phyloP scores from a whole-genome alignment of 192 early-diverging fungal species.

The Entomortierella parvispora region DNA sequence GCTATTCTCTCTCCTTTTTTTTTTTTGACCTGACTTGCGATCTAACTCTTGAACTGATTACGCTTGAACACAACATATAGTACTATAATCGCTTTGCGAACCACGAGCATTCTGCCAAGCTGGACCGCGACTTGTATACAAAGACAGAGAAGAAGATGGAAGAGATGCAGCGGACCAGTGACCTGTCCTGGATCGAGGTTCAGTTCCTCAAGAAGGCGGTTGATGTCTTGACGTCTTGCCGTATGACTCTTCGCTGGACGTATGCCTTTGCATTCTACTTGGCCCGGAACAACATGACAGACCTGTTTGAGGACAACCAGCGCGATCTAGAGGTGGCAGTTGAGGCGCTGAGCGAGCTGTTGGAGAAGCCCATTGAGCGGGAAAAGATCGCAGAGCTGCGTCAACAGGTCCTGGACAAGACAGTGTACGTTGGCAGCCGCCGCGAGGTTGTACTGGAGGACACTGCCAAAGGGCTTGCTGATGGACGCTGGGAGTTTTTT shows the following conservation, averaged over 20 bases:
- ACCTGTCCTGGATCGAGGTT: constrained; percentile 98
- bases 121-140: constrained; percentile 81
- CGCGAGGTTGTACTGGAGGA: constrained; percentile 91
- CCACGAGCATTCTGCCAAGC: constrained; percentile 93
- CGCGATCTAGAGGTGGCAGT: constrained; percentile 98
- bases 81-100: constrained; percentile 98
- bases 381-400: constrained; percentile 82
- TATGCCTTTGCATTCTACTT: constrained; percentile 98
- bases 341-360: constrained; percentile 89
- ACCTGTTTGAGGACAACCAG: constrained; percentile 98
- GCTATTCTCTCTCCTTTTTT: not conserved
- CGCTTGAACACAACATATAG: constrained; percentile 49
- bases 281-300: constrained; percentile 83
- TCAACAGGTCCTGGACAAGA: constrained; percentile 93
- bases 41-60: not conserved
- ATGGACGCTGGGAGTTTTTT: constrained; percentile 84
- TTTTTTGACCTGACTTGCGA: too few species aligned
- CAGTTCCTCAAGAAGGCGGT: constrained; percentile 96
- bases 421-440: constrained; percentile 88
- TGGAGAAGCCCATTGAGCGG: constrained; percentile 86
- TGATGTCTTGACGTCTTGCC: constrained; percentile 87
- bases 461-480: constrained; percentile 86
- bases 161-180: constrained; percentile 89
- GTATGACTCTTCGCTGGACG: constrained; percentile 96
- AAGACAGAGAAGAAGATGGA: constrained; percentile 97